Evolutionary conservation across 768 basidiomycete species (phyloP), one percentile per base, ranked within the genome.

Genomic region (Cystofilobasidium ferigula): DNA sequence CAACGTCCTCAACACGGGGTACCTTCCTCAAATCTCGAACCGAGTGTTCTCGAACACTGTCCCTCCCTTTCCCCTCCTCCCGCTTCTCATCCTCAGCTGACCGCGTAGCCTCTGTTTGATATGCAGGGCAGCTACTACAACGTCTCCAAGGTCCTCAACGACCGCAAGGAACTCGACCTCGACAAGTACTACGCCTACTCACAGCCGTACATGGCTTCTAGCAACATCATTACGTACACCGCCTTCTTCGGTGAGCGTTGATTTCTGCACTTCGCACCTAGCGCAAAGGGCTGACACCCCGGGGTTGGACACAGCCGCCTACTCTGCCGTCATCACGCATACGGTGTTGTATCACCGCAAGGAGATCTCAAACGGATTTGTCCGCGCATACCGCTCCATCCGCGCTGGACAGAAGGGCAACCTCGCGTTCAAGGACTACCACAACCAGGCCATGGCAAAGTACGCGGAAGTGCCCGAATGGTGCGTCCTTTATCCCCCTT

Each of bases 331-430:
- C 0, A 61, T 80, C n/a, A 72, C 74, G 32, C 80, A 81, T 54
- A 73, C 77, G 9, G 36, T 83, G 76, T 66, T 85, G 73, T 73
- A 79, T 80, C 84, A 85, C 74, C 81, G 81, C 71, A 80, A 81
- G 61, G 83, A 83, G 48, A 82, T 84, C 64, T 71, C 79, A 4
- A 66, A 69, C 42, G 82, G 83, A 53, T 80, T 83, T 43, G 58
- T 51, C 26, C 30, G 42, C 45, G 67, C 67, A 32, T 68, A 68
- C 61, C 57, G 59, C 57, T 62, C 61, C 16, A 58, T 68, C 45
- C 54, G 67, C 10, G 67, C 67, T 3, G 61, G 67, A 0, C 61
- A 68, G 67, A 63, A 63, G 45, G 67, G 67, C 18, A 68, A 68
- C 54, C 35, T 20, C 1, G 10, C 61, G 24, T 68, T 68, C 53